A percentile compares a stretch with the other conserved stretches of the same genome.
Conservation (phyloP, 352 stramenopile species). For the Hyaloperonospora arabidopsidis region DNA sequence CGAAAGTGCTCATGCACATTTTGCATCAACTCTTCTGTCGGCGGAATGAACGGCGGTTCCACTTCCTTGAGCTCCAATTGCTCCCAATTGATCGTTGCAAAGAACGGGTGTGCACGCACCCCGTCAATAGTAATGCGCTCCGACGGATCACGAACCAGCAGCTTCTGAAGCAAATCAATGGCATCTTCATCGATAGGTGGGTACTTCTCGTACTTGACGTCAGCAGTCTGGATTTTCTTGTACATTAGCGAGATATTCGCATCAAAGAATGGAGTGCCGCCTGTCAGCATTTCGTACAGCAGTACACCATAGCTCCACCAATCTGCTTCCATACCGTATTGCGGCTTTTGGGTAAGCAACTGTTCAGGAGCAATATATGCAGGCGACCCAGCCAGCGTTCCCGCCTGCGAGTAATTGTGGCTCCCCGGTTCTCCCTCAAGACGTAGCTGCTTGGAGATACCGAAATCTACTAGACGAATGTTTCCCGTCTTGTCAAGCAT, state of each 20-base stretch:
- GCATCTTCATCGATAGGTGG: slow-evolving; percentile 57
- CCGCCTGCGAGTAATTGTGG: slow-evolving; percentile 52
- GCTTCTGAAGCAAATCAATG: slow-evolving; percentile 66
- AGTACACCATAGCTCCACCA: slow-evolving; percentile 89
- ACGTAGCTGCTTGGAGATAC: slow-evolving; percentile 81
- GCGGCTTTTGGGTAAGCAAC: slow-evolving; percentile 70
- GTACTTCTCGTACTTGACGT: slow-evolving; percentile 72
- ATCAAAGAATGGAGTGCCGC: slow-evolving; percentile 84
- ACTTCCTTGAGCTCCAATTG: slow-evolving; percentile 74
- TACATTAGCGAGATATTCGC: slow-evolving; percentile 82
- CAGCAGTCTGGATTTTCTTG: slow-evolving; percentile 83
- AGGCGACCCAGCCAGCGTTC: slow-evolving; percentile 71
- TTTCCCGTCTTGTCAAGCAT: slow-evolving; percentile 84
- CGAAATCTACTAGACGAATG: slow-evolving; percentile 86
- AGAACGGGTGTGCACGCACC: slow-evolving; percentile 65
- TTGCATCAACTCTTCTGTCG: slow-evolving; percentile 74
- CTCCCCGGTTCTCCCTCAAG: slow-evolving; percentile 26
- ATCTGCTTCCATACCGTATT: slow-evolving; percentile 83
- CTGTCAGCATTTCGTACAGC: slow-evolving; percentile 86
- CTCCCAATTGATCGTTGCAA: slow-evolving; percentile 59
- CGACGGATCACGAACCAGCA: slow-evolving; percentile 66
- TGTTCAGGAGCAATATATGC: slow-evolving; percentile 84
- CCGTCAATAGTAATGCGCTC: slow-evolving; percentile 55
- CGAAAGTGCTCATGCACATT: slow-evolving; percentile 85
- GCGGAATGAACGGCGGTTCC: slow-evolving; percentile 70